phyloP scores from a whole-genome alignment of 148 eudicot species.

The Cornus suecica region DNA sequence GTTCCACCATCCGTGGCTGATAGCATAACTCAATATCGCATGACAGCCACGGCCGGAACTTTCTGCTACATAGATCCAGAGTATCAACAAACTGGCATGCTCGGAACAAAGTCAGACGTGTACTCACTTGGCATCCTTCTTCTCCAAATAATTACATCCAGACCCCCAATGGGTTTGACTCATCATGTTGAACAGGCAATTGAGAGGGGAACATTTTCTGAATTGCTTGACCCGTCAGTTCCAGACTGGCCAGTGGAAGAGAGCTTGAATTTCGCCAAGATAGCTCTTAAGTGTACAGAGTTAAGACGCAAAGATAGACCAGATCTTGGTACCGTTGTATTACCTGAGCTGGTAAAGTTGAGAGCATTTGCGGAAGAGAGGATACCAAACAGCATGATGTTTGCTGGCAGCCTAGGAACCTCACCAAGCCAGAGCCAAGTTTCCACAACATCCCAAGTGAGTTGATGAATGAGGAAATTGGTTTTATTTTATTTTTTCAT shows the following conservation, averaged over 20 bases:
- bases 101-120: slow-evolving; percentile 37
- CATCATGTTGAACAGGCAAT: slow-evolving; percentile 35
- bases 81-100: slow-evolving; percentile 50
- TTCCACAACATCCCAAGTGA: slow-evolving; percentile 7
- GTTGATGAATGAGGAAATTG: background rate
- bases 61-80: slow-evolving; percentile 52
- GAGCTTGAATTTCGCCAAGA: slow-evolving; percentile 24
- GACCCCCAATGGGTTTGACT: slow-evolving; percentile 42
- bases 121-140: slow-evolving; percentile 40
- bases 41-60: slow-evolving; percentile 46
- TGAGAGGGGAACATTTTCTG: slow-evolving; percentile 32
- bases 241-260: slow-evolving; percentile 39
- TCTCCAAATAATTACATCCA: slow-evolving; percentile 39
- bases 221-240: slow-evolving; percentile 31
- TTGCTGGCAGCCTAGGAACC: slow-evolving; percentile 6
- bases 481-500: too few species aligned
- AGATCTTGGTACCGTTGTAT: slow-evolving; percentile 26
- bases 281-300: slow-evolving; percentile 37
- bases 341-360: slow-evolving; percentile 34
- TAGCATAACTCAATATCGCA: slow-evolving; percentile 37
- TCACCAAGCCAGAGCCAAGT: slow-evolving; percentile 13
- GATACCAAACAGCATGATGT: slow-evolving; percentile 14
- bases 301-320: slow-evolving; percentile 39
- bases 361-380: slow-evolving; percentile 29
- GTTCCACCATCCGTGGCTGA: slow-evolving; percentile 45